Evolutionary conservation across 1,139 yeast species (phyloP), one percentile per base, ranked within the genome.

Genomic region (Protomyces macrosporus): DNA sequence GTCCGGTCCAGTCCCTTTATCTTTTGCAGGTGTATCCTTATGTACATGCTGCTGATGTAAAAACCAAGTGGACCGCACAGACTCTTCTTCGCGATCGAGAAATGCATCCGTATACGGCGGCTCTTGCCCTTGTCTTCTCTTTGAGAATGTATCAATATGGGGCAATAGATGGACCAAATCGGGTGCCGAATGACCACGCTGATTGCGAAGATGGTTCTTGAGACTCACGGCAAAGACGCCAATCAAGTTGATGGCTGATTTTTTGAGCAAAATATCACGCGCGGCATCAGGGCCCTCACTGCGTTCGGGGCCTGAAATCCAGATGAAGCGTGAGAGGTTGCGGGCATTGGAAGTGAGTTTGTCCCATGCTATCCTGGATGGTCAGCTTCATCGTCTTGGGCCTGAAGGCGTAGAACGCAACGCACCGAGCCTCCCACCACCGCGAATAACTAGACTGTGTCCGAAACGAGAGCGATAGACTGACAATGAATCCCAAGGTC

Each of bases 131-230:
- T 12, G 42, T 39, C 35, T 6, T n/a, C 40, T 23, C 34, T 23
- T 52, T 4, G 40, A 33, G 39, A 56, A 66, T 1, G 68, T 66
- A 14, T 67, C 68, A 6, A 66, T 56, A 45, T 66, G 67, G 9
- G 58, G 65, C n/a, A 67, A 64, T 23, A 65, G 55, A 9, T 66
- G 65, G 6, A 50, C 45, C 55, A 67, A 34, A 39, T 67, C 69
- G 12, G 64, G 65, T 35, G 67, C 65, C 23, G 63, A 66, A 4
- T 63, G 65, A 10, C 69, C 69, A 2, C 67, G 54, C 40, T 67
- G 67, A 37, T 67, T 68, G 0, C 69, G 66, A 6, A 67, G 66
- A 42, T 67, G 69, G 36, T 67, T 67, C 53, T 67, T 67, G 35
- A 67, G 65, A 9, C 68, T 65, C 4, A 67, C 63, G 23, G 68